phyloP scores from a whole-genome alignment of 2,329 filamentous ascomycete species.

The Didymella keratinophila region DNA sequence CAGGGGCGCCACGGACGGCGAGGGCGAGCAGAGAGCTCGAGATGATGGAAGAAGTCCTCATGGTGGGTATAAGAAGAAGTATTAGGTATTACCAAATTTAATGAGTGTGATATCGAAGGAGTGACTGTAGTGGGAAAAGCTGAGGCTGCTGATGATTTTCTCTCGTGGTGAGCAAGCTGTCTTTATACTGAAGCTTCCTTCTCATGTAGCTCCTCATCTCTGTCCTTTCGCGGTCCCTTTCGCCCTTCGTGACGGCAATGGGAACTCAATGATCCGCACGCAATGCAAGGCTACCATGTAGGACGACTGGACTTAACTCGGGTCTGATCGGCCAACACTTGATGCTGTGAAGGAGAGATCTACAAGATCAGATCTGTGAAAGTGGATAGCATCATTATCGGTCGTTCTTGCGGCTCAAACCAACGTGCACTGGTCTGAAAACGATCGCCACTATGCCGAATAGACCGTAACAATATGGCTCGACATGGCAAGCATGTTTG shows the following conservation, averaged over 20 bases:
- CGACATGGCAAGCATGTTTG: neutral
- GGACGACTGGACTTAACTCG: neutral
- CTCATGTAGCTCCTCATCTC: conserved; percentile 10
- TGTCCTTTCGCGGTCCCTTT: neutral
- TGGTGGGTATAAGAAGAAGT: conserved; percentile 9
- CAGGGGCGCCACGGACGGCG: conserved; percentile 13
- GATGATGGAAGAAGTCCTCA: conserved; percentile 13
- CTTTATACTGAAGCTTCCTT: conserved; percentile 13
- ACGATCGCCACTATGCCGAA: neutral
- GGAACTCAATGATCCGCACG: neutral
- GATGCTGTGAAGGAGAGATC: conserved; percentile 9
- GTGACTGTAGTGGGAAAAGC: conserved; percentile 16
- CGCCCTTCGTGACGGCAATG: conserved; percentile 4
- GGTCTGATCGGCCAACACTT: neutral
- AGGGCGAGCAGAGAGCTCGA: conserved; percentile 19
- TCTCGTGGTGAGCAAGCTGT: neutral
- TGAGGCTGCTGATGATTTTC: conserved; percentile 10
- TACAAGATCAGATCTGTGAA: conserved; percentile 1
- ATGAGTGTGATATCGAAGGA: conserved; percentile 8
- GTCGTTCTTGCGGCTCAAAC: conserved; percentile 3
- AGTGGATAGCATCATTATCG: conserved; percentile 2
- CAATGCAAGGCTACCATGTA: conserved; percentile 1
- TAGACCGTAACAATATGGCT: neutral
- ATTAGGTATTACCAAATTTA: conserved; percentile 14
- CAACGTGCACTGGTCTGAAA: conserved; percentile 2